Conservation (phyloP, 805 yeast species). For the Lachancea dasiensis region DNA sequence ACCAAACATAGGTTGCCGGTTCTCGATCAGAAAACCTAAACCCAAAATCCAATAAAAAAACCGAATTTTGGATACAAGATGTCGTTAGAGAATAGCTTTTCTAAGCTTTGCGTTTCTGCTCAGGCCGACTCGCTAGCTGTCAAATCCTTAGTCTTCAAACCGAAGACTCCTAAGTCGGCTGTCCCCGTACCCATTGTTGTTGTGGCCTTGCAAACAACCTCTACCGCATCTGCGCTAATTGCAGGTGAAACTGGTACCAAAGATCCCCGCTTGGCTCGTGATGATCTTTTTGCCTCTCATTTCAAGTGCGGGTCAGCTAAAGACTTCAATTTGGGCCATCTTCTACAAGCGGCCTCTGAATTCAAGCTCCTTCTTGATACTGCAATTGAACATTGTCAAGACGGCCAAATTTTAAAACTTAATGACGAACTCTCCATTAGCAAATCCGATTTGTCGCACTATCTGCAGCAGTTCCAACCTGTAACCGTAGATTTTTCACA, state of each 20-base stretch:
- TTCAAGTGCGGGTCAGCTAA: slow-evolving; percentile 28
- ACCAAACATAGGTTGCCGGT: too few species aligned
- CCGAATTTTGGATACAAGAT: slow-evolving; percentile 27
- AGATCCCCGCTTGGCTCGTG: slow-evolving; percentile 85
- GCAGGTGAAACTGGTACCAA: slow-evolving; percentile 66
- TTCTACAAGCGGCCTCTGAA: slow-evolving; percentile 35
- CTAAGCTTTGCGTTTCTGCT: slow-evolving; percentile 56
- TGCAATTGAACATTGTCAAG: slow-evolving; percentile 36
- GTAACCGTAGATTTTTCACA: slow-evolving; percentile 46
- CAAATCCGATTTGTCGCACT: slow-evolving; percentile 25
- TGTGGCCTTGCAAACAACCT: slow-evolving; percentile 64
- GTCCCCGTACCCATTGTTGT: slow-evolving; percentile 75
- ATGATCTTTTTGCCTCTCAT: slow-evolving; percentile 64
- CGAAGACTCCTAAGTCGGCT: slow-evolving; percentile 81
- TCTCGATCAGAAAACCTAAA: too few species aligned
- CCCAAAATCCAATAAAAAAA: too few species aligned
- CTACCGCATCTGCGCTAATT: slow-evolving; percentile 59
- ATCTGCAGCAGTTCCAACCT: slow-evolving; percentile 39
- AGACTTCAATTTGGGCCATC: slow-evolving; percentile 28
- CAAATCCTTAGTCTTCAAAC: slow-evolving; percentile 81
- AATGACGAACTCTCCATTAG: slow-evolving; percentile 23
- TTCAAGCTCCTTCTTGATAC: slow-evolving; percentile 28
- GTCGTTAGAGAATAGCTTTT: slow-evolving; percentile 65
- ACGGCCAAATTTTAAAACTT: slow-evolving; percentile 25
- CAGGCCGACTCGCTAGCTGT: slow-evolving; percentile 51